Conservation (phyloP, 257 asterid genomes). For the Nicotiana sylvestris region DNA sequence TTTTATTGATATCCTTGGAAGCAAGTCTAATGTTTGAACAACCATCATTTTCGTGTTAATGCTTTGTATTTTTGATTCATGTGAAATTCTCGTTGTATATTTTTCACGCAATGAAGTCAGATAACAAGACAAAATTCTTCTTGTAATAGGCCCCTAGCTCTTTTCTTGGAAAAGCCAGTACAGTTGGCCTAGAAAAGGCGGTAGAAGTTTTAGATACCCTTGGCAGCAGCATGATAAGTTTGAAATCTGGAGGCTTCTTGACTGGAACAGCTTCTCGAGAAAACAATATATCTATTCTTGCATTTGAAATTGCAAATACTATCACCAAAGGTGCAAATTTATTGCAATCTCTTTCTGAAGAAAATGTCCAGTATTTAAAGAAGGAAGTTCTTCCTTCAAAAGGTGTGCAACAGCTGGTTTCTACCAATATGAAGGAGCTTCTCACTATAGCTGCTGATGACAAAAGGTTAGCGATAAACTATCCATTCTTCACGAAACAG, state of each 20-base stretch:
- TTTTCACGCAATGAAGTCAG: too few relatives aligned
- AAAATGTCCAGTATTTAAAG: constrained; percentile 56
- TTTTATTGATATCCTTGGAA: neutral
- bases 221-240: constrained; percentile 95
- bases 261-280: constrained; percentile 68
- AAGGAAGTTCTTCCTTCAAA: constrained; percentile 77
- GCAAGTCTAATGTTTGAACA: neutral
- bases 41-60: neutral
- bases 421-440: constrained; percentile 78
- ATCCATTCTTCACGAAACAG: neutral
- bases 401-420: constrained; percentile 70
- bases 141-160: constrained; percentile 72
- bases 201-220: constrained; percentile 91
- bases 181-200: constrained; percentile 83
- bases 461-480: constrained; percentile 51
- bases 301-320: constrained; percentile 96
- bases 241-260: constrained; percentile 75
- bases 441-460: constrained; percentile 89
- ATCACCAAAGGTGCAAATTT: constrained; percentile 80
- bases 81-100: too few relatives aligned
- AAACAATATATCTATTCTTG: constrained; percentile 64
- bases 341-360: constrained; percentile 78
- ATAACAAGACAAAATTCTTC: constrained; percentile 7
- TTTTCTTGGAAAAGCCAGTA: constrained; percentile 92
- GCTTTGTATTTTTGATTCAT: neutral